Conservation (phyloP, 306 rosid species). For the Luffa acutangula region DNA sequence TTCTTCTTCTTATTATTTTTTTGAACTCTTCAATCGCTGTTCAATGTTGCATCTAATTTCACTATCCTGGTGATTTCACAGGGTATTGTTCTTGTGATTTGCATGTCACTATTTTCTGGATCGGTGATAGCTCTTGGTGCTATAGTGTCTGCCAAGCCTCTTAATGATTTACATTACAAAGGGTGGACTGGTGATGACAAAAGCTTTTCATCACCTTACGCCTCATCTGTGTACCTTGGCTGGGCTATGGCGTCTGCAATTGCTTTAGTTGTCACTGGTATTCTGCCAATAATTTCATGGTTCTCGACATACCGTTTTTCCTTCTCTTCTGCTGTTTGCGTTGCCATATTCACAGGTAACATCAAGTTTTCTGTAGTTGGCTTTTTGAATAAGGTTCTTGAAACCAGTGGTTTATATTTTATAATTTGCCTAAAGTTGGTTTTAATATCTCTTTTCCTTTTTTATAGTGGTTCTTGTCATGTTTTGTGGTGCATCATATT, state of each 20-base stretch:
- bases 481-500: slow-evolving; percentile 87
- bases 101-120: slow-evolving; percentile 56
- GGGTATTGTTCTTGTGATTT: slow-evolving; percentile 71
- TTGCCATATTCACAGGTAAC: slow-evolving; percentile 81
- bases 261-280: slow-evolving; percentile 72
- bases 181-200: slow-evolving; percentile 76
- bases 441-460: background rate
- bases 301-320: slow-evolving; percentile 91
- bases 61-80: slow-evolving; percentile 15
- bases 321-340: slow-evolving; percentile 69
- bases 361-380: slow-evolving; percentile 6
- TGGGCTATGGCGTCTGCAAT: slow-evolving; percentile 97
- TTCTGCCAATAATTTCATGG: slow-evolving; percentile 93
- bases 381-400: slow-evolving; percentile 1
- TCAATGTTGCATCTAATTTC: slow-evolving; percentile 6
- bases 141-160: slow-evolving; percentile 86
- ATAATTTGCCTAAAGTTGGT: background rate
- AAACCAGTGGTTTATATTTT: slow-evolving; percentile 8
- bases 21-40: background rate
- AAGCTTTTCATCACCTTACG: slow-evolving; percentile 68
- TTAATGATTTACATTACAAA: slow-evolving; percentile 77
- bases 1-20: background rate
- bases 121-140: slow-evolving; percentile 82
- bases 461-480: slow-evolving; percentile 67
- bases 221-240: slow-evolving; percentile 77